A percentile compares a stretch with the other conserved stretches of the same genome.
Evolutionary conservation across 495 filamentous ascomycete genomes (phyloP).

Genomic region (Evansstolkia leycettana): DNA sequence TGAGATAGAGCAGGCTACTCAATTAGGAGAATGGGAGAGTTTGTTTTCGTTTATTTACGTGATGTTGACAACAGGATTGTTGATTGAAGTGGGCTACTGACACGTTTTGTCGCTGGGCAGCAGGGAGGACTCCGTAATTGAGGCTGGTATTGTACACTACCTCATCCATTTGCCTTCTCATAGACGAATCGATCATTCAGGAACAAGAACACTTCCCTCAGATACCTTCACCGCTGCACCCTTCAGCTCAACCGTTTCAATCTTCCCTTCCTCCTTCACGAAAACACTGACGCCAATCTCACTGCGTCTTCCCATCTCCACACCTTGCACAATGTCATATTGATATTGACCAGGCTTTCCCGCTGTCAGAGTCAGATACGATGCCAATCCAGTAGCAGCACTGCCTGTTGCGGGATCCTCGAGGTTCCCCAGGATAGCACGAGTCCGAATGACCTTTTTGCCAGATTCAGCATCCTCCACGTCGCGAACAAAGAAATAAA

Average conservation of each 20-base stretch:
- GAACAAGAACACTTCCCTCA: conserved; percentile 30
- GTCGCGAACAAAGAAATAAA: conserved; percentile 47
- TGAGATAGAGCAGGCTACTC: too few species aligned
- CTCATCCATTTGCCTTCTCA: too few species aligned
- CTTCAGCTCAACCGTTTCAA: conserved; percentile 41
- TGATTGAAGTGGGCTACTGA: too few species aligned
- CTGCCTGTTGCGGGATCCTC: conserved; percentile 68
- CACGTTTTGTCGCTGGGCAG: too few species aligned
- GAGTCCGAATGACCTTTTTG: conserved; percentile 19
- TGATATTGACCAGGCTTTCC: conserved; percentile 14
- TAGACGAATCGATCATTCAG: too few species aligned
- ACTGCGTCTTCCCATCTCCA: conserved; percentile 67
- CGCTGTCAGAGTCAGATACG: conserved; percentile 42
- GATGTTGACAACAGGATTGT: too few species aligned
- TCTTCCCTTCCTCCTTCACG: conserved; percentile 14
- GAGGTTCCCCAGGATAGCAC: conserved; percentile 40
- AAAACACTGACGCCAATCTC: conserved; percentile 38
- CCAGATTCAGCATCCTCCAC: conserved; percentile 15
- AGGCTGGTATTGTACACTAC: too few species aligned
- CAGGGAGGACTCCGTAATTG: too few species aligned
- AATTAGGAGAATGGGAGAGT: too few species aligned
- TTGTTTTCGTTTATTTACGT: too few species aligned
- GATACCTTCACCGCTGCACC: conserved; percentile 48
- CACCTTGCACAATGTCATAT: conserved; percentile 55
- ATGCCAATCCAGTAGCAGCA: conserved; percentile 45